phyloP scores from a whole-genome alignment of 257 asterid genomes.

The Salvia miltiorrhiza region DNA sequence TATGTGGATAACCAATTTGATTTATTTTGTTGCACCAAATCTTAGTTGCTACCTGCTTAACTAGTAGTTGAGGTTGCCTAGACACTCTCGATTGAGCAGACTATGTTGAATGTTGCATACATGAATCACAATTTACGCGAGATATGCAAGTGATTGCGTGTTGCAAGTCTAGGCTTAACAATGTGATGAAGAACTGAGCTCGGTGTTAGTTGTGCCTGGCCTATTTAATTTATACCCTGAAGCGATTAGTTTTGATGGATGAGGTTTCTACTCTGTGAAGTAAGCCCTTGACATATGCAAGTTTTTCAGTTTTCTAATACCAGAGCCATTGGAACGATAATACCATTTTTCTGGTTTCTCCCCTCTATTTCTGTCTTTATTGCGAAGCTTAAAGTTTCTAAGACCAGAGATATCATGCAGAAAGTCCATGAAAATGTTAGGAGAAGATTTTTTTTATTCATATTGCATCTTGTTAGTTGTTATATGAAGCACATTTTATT shows the following conservation, averaged over 20 bases:
- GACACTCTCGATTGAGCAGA: background rate
- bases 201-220: background rate
- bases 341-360: background rate
- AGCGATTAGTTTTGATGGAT: background rate
- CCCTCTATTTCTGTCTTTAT: background rate
- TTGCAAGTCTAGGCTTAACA: background rate
- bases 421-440: background rate
- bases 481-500: background rate
- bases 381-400: background rate
- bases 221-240: background rate
- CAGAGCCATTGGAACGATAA: background rate
- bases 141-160: background rate
- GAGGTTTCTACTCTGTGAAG: background rate
- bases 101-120: background rate
- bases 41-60: background rate
- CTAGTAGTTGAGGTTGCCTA: background rate
- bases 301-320: background rate
- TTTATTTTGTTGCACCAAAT: background rate
- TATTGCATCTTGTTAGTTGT: conserved; percentile 2
- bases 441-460: conserved; percentile 1
- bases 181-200: background rate
- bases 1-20: background rate
- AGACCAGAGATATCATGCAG: background rate
- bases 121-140: background rate
- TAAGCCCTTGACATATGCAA: background rate